Base-by-base conservation (phyloP, 768 basidiomycete genomes). In the Trametes punicea region DNA sequence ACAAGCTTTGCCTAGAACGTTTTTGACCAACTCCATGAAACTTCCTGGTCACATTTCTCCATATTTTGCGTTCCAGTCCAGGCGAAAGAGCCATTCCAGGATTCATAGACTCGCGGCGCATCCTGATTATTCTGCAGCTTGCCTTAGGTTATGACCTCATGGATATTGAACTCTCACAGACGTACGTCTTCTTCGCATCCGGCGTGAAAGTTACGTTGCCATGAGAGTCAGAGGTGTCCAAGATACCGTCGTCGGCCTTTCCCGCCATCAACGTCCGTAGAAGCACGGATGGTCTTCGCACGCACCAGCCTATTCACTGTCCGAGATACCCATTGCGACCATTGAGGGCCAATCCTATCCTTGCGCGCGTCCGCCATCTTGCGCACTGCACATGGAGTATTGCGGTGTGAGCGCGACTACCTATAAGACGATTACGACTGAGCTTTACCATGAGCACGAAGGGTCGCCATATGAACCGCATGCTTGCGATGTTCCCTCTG, bases 321-420 rank as follows among this genome's bases (percentile, higher is more conserved):
- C 52, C 73, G 75, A 26, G 70, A 65, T 23, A 81, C 76, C 77
- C 77, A 80, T 26, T 65, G 73, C 13, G 73, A 66, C 81, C 80
- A 81, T 31, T 75, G 71, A 6, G 77, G 77, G 3, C 80, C 79
- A 9, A 81, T 69, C 44, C 70, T 75, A 44, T 79, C 78, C 52
- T 75, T 71, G 40, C 70, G 72, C 26, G 67, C 69, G 41, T 73
- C 62, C 10, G 79, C 80, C 46, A 67, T 76, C 63, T 74, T 80
- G 57, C 73, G 76, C 20, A 81, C 80, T 80, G 44, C 29, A 23
- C 11, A 26, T 18, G 29, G 33, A 13, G 11, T 21, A 21, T 13
- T 16, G 25, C 16, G 13, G 33, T 26, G 16, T 49, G 33, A n/a
- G 10, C 20, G n/a, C 38, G 39, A 25, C 26, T 13, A 29, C 18